Evolutionary conservation across 257 asterid genomes (phyloP), one percentile per base, ranked within the genome.

Genomic region (Henckelia pumila): DNA sequence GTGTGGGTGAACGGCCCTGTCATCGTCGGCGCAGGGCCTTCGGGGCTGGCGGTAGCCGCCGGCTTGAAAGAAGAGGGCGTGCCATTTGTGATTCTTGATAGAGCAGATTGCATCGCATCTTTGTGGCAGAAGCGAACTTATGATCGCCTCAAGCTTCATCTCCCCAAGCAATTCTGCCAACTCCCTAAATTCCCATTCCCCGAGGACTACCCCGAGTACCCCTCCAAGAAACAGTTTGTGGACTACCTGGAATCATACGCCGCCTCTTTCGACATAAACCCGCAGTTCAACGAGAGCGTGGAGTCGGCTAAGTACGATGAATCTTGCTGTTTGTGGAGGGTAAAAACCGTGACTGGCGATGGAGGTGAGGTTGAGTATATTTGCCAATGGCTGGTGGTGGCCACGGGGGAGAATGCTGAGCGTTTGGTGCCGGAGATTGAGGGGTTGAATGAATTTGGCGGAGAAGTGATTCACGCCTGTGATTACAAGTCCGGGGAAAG

Each of bases 21-120:
- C n/a, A n/a, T n/a, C n/a, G n/a, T n/a, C n/a, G n/a, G n/a, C n/a
- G n/a, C n/a, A n/a, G n/a, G n/a, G n/a, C n/a, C n/a, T n/a, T n/a
- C n/a, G n/a, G n/a, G n/a, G n/a, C n/a, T n/a, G n/a, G n/a, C n/a
- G n/a, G n/a, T n/a, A n/a, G n/a, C n/a, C n/a, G n/a, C n/a, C n/a
- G n/a, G n/a, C n/a, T n/a, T n/a, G 1, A 77, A 71, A 69, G 74
- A 75, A 8, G 70, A 28, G 26, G 76, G 74, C 6, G 52, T 80
- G 20, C 74, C 80, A 5, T 49, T 21, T 53, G 71, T 79, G 17
- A 26, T 77, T 10, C 64, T 80, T 0, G 82, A 80, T 11, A 77
- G 80, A 63, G 66, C 74, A 6, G 25, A 77, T 23, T 74, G 80
- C 78, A 71, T 80, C 61, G 82, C 80, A n/a, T 80, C 85, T n/a